Conservation (phyloP, 441 rosid genomes). For the Syzygium syzygioides region DNA sequence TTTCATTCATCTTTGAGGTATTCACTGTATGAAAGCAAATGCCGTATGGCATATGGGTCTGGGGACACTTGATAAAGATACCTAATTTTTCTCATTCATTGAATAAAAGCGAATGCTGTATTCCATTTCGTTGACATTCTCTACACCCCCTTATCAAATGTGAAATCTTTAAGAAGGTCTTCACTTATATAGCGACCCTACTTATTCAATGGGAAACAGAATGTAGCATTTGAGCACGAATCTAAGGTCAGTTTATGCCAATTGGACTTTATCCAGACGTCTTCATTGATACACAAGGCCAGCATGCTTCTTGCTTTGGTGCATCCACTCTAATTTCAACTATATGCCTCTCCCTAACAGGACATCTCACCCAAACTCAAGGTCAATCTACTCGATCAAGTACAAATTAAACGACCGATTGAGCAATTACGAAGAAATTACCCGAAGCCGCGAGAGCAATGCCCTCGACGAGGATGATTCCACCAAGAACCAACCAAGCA, state of each 20-base stretch:
- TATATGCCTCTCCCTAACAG: neutral
- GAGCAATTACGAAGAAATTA: conserved; percentile 7
- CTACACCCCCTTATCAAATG: neutral
- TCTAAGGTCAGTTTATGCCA: neutral
- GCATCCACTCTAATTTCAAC: neutral
- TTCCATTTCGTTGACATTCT: neutral
- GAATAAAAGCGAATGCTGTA: neutral
- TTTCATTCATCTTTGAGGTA: neutral
- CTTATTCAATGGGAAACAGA: neutral
- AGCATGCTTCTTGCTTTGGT: neutral
- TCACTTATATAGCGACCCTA: neutral
- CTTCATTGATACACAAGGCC: neutral
- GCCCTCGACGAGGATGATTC: conserved; percentile 63
- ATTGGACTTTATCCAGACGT: neutral
- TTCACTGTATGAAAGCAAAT: neutral
- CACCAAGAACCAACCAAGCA: conserved; percentile 82
- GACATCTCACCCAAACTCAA: neutral
- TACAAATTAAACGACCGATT: neutral
- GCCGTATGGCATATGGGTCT: neutral
- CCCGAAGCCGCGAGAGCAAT: conserved; percentile 77
- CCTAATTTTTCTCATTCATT: neutral
- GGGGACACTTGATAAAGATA: neutral
- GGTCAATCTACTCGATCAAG: neutral
- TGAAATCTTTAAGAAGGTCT: neutral
- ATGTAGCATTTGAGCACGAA: neutral